Evolutionary conservation across 805 yeast genomes (phyloP).

Genomic region (Alloascoidea africana): DNA sequence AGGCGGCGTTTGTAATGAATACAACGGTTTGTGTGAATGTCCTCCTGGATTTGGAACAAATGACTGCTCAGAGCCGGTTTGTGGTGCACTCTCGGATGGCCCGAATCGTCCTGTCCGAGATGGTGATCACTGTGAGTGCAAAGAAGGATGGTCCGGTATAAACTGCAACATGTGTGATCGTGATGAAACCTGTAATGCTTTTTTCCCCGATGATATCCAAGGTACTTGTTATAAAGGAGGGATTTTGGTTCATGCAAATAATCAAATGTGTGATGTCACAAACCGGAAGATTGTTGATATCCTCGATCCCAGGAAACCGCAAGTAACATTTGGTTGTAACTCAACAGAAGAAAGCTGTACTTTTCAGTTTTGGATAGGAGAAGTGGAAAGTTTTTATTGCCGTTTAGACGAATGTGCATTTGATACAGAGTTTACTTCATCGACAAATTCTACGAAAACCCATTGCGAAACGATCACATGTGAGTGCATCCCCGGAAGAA

Average conservation of each 20-base stretch:
- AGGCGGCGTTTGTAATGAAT: slow-evolving; percentile 76
- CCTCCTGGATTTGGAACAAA: slow-evolving; percentile 86
- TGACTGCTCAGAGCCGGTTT: slow-evolving; percentile 77
- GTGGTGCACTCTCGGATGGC: slow-evolving; percentile 72
- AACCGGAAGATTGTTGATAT: slow-evolving; percentile 70
- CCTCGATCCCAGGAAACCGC: slow-evolving; percentile 69
- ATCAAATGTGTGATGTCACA: slow-evolving; percentile 92
- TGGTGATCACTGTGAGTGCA: slow-evolving; percentile 35
- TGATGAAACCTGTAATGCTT: slow-evolving; percentile 67
- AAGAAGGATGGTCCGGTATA: slow-evolving; percentile 83
- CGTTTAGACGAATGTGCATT: slow-evolving; percentile 63
- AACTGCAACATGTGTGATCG: slow-evolving; percentile 73
- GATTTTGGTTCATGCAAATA: slow-evolving; percentile 60
- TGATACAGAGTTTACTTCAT: slow-evolving; percentile 34
- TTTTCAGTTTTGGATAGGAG: slow-evolving; percentile 93
- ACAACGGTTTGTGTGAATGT: slow-evolving; percentile 86
- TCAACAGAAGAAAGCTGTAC: slow-evolving; percentile 51
- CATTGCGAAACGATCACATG: slow-evolving; percentile 70
- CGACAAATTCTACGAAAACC: slow-evolving; percentile 52
- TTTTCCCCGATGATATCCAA: slow-evolving; percentile 71
- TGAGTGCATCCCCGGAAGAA: slow-evolving; percentile 79
- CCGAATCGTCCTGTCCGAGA: slow-evolving; percentile 50
- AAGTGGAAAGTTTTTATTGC: slow-evolving; percentile 82
- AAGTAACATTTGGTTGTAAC: slow-evolving; percentile 85
- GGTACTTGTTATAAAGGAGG: slow-evolving; percentile 91